Conservation (phyloP, 495 filamentous ascomycete species). For the Ramalina intermedia region DNA sequence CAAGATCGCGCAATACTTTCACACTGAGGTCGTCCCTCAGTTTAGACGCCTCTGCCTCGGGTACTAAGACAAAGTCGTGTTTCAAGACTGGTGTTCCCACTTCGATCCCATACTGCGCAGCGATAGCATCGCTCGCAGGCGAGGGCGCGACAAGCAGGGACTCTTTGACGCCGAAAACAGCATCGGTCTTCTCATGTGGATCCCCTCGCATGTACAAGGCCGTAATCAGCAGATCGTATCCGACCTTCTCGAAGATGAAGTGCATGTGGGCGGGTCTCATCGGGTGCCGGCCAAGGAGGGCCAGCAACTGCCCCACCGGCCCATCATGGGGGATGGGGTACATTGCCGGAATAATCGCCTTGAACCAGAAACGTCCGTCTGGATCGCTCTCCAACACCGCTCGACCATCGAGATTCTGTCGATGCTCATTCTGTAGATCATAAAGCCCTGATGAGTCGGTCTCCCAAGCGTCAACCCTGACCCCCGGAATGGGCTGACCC, state of each 20-base stretch:
- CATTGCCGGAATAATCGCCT: constrained; percentile 70
- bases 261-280: constrained; percentile 84
- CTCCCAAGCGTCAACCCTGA: constrained; percentile 88
- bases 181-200: constrained; percentile 80
- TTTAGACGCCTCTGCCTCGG: constrained; percentile 53
- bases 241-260: constrained; percentile 85
- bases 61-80: constrained; percentile 64
- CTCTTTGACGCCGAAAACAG: constrained; percentile 87
- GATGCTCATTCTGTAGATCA: constrained; percentile 70
- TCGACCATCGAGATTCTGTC: constrained; percentile 60
- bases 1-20: constrained; percentile 56
- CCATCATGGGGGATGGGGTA: constrained; percentile 88
- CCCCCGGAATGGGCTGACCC: constrained; percentile 52
- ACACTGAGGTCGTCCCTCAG: constrained; percentile 56
- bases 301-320: constrained; percentile 68
- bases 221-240: constrained; percentile 79
- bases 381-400: constrained; percentile 60
- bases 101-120: constrained; percentile 40
- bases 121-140: constrained; percentile 44
- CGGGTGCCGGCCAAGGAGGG: constrained; percentile 55
- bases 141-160: constrained; percentile 62
- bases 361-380: constrained; percentile 75
- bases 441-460: constrained; percentile 78
- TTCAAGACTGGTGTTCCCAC: constrained; percentile 40
- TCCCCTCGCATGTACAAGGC: constrained; percentile 74